These are phyloP conservation scores for Apiospora hydei DNA, from an alignment of 2,329 filamentous ascomycete genomes.

Conservation along the genomic window DNA sequence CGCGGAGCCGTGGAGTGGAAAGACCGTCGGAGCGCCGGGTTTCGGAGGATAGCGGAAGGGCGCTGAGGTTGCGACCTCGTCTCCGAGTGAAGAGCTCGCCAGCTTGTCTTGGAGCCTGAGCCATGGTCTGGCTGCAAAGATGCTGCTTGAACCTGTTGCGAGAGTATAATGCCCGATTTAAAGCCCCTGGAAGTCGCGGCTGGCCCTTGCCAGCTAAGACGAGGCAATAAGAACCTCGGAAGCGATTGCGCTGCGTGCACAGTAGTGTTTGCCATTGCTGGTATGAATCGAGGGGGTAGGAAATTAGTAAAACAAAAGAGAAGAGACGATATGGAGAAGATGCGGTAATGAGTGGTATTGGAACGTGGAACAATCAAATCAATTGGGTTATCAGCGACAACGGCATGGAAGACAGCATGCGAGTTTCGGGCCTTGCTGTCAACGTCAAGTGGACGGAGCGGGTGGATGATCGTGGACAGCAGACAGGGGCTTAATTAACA, in stretches of 20 bases:
- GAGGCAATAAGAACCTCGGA: constrained; percentile 62
- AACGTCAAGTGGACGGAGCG: background rate
- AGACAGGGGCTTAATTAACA: background rate
- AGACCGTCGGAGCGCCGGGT: constrained; percentile 47
- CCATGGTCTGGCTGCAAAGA: background rate
- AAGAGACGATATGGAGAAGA: constrained; percentile 19
- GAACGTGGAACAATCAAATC: background rate
- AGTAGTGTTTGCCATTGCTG: constrained; percentile 39
- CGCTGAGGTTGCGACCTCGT: constrained; percentile 10
- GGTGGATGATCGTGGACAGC: constrained; percentile 8
- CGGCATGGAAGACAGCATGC: constrained; percentile 13
- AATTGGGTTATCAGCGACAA: background rate
- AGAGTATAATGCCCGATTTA: background rate
- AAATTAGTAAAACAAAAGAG: background rate
- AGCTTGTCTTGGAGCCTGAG: background rate
- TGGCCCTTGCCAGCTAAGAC: constrained; percentile 59
- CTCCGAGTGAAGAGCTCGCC: background rate
- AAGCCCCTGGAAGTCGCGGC: constrained; percentile 37
- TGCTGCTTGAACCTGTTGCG: background rate
- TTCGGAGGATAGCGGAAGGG: constrained; percentile 36
- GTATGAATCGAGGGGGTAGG: too few relatives aligned
- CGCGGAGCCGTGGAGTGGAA: constrained; percentile 74
- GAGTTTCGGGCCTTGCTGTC: background rate
- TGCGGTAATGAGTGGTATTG: constrained; percentile 23
- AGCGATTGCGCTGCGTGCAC: constrained; percentile 48